Evolutionary conservation across 2,329 filamentous ascomycete species (phyloP).

Genomic region (Ilyonectria sp.): DNA sequence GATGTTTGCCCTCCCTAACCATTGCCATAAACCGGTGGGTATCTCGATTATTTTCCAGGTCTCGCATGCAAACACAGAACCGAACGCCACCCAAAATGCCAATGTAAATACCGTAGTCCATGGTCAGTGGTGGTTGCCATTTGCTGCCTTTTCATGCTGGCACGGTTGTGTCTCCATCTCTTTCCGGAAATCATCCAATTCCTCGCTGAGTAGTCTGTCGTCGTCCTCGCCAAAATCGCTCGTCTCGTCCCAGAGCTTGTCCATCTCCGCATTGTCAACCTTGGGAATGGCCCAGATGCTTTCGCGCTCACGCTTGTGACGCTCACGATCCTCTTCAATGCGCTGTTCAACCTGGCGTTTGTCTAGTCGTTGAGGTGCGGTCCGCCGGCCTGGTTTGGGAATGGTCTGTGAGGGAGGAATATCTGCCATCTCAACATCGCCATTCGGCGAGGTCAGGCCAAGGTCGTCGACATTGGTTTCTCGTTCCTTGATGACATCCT

Average conservation of each 20-base stretch:
- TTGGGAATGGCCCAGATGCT: conserved; percentile 91
- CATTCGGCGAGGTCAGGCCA: conserved; percentile 66
- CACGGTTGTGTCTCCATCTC: conserved; percentile 60
- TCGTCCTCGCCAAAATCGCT: conserved; percentile 93
- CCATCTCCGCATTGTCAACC: conserved; percentile 76
- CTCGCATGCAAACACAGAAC: conserved; percentile 28
- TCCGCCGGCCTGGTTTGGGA: conserved; percentile 53
- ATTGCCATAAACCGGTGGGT: conserved; percentile 45
- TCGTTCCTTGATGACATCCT: conserved; percentile 85
- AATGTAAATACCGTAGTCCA: conserved; percentile 6
- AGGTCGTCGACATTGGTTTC: conserved; percentile 75
- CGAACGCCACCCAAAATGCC: conserved; percentile 51
- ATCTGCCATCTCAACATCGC: conserved; percentile 58
- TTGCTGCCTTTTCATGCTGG: conserved; percentile 54
- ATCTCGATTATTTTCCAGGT: conserved; percentile 47
- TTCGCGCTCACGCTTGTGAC: conserved; percentile 92
- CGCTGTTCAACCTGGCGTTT: conserved; percentile 94
- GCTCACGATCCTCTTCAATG: conserved; percentile 95
- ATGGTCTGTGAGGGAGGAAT: conserved; percentile 59
- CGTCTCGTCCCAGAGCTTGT: conserved; percentile 87
- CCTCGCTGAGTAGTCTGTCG: conserved; percentile 82
- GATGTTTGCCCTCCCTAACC: conserved; percentile 20
- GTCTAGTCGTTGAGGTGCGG: conserved; percentile 69
- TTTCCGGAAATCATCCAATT: conserved; percentile 66
- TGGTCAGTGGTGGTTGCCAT: conserved; percentile 49